Conservation (phyloP, 495 filamentous ascomycete genomes). For the Penicillium malachiteum region DNA sequence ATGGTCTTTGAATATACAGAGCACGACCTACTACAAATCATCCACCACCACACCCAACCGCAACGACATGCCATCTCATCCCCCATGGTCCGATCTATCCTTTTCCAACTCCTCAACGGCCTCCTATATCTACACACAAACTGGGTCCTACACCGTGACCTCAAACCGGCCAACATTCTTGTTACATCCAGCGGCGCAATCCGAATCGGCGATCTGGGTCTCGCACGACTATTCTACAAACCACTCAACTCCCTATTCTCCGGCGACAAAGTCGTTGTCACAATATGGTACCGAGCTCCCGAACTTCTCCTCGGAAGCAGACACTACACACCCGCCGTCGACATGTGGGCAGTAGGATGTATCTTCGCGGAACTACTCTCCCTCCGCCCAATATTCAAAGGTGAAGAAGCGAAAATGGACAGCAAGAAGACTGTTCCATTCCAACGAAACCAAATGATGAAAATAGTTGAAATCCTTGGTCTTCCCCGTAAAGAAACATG, state of each 20-base stretch:
- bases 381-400: conserved; percentile 94
- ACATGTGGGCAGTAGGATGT: conserved; percentile 96
- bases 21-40: conserved; percentile 94
- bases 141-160: conserved; percentile 95
- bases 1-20: conserved; percentile 99
- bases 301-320: conserved; percentile 86
- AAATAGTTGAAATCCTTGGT: conserved; percentile 95
- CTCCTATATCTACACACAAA: conserved; percentile 92
- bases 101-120: conserved; percentile 93
- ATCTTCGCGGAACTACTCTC: conserved; percentile 95
- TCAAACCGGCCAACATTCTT: conserved; percentile 99
- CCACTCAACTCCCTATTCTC: conserved; percentile 86
- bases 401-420: conserved; percentile 98
- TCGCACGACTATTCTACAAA: conserved; percentile 91
- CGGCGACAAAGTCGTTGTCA: conserved; percentile 98
- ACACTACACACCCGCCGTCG: conserved; percentile 95
- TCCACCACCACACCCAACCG: conserved; percentile 93
- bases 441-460: conserved; percentile 97
- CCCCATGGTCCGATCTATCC: conserved; percentile 80
- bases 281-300: conserved; percentile 98
- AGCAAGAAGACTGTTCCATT: conserved; percentile 95
- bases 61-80: conserved; percentile 85
- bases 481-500: conserved; percentile 85
- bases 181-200: conserved; percentile 87
- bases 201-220: conserved; percentile 89